Base-by-base conservation (phyloP, 2,329 filamentous ascomycete genomes). In the Aspergillus amoenus region DNA sequence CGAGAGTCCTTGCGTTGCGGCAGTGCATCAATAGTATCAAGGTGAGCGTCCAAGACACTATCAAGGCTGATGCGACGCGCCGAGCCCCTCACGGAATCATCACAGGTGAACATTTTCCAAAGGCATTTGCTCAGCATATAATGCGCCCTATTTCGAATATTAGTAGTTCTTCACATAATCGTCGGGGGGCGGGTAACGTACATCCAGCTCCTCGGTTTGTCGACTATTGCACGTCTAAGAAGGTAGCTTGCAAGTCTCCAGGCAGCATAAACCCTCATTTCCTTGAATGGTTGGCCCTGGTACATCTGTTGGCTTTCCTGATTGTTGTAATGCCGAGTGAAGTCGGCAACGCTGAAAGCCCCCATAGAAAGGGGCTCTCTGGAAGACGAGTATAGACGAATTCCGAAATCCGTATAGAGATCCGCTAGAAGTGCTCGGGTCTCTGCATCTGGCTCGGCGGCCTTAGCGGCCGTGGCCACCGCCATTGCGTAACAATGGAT, bases 401-500 rank as follows among this genome's bases (percentile, higher is more conserved):
- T 84, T 3, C 83, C 88, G 72, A 90, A 90, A 59, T 90, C 86
- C 5, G 81, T 80, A 66, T 87, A 89, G 67, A 90, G 79, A 51
- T 88, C 85, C 2, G 86, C 84, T 32, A 90, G 75, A 60, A 83
- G 84, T 37, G 75, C 76, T 8, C 79, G 76, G 2, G 80, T 84
- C 54, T 84, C 82, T 44, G 79, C 71, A 7, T 79, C 77, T 30
- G 80, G 73, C 48, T 86, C 83, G 2, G 81, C 83, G 17, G 78
- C 79, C 45, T 83, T 80, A 57, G 84, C 78, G 13, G 86, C 84
- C 45, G 82, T 80, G 17, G 87, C 84, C 41, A 87, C 78, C 7
- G 88, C 87, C 85, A 90, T 88, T 3, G 82, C 78, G 65, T 90
- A 91, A 70, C 90, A 93, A 71, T 96, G 91, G 45, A 96, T 93